Evolutionary conservation across 306 rosid genomes (phyloP).

Genomic region (Urtica urens): DNA sequence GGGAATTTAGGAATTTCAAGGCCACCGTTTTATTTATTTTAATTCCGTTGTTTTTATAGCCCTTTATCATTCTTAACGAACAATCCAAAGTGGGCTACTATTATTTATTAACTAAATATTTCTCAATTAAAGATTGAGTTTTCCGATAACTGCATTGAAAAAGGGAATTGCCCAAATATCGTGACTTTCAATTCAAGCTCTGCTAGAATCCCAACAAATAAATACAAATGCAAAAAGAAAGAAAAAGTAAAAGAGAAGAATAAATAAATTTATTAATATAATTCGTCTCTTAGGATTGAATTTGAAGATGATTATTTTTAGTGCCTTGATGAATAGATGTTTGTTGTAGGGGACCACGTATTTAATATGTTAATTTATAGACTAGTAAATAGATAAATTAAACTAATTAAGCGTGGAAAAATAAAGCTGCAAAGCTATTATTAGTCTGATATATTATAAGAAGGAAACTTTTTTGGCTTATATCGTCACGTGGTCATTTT

Average conservation of each 20-base stretch:
- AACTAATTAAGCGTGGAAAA: slow-evolving; percentile 20
- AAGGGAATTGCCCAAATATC: slow-evolving; percentile 3
- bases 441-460: slow-evolving; percentile 19
- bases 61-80: slow-evolving; percentile 4
- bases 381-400: background rate
- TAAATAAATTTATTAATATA: too few relatives aligned
- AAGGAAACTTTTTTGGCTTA: slow-evolving; percentile 7
- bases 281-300: slow-evolving; percentile 1
- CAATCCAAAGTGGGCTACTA: slow-evolving; percentile 27
- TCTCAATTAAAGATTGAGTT: slow-evolving; percentile 12
- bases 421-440: slow-evolving; percentile 41
- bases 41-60: background rate
- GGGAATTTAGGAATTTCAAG: slow-evolving; percentile 28
- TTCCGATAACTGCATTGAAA: slow-evolving; percentile 26
- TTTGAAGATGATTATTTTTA: slow-evolving; percentile 12
- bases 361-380: background rate
- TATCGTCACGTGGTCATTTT: slow-evolving; percentile 15
- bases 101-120: slow-evolving; percentile 17
- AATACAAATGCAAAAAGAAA: background rate
- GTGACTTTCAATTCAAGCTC: slow-evolving; percentile 13
- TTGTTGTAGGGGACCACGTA: slow-evolving; percentile 32
- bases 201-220: slow-evolving; percentile 14
- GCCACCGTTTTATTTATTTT: slow-evolving; percentile 14
- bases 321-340: slow-evolving; percentile 7
- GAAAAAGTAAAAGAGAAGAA: background rate